Evolutionary conservation across 2,329 filamentous ascomycete genomes (phyloP).

Genomic region (Penicillium sclerotiorum): DNA sequence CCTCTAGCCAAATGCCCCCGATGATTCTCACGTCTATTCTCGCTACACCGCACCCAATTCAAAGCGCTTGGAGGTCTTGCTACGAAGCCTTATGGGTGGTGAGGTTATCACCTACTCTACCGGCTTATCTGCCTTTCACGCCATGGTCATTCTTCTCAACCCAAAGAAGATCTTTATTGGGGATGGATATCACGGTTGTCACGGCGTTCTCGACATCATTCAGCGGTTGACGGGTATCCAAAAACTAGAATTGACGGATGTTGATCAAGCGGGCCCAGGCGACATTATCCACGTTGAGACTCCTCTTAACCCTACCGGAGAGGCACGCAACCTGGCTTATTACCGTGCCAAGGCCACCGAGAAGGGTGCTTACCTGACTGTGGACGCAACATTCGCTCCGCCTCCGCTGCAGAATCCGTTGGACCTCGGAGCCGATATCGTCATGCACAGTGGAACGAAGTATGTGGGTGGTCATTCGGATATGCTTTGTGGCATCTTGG

Average conservation of each 20-base stretch:
- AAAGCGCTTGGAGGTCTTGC: slow-evolving; percentile 13
- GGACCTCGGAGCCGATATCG: slow-evolving; percentile 72
- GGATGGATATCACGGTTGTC: slow-evolving; percentile 88
- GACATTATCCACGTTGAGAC: slow-evolving; percentile 91
- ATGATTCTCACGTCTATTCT: slow-evolving; percentile 16
- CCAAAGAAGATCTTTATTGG: slow-evolving; percentile 80
- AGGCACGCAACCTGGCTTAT: slow-evolving; percentile 68
- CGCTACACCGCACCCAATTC: slow-evolving; percentile 17
- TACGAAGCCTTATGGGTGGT: slow-evolving; percentile 11
- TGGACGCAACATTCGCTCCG: slow-evolving; percentile 89
- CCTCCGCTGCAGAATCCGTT: slow-evolving; percentile 90
- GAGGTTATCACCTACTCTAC: slow-evolving; percentile 67
- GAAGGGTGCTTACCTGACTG: slow-evolving; percentile 71
- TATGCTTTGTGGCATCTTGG: slow-evolving; percentile 81
- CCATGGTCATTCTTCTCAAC: slow-evolving; percentile 75
- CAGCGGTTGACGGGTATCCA: slow-evolving; percentile 74
- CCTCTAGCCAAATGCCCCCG: slow-evolving; percentile 10
- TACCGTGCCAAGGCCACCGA: slow-evolving; percentile 72
- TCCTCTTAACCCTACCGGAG: slow-evolving; percentile 84
- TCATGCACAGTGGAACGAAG: slow-evolving; percentile 95
- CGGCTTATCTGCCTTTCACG: slow-evolving; percentile 85
- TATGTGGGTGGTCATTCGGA: slow-evolving; percentile 94
- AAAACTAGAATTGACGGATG: slow-evolving; percentile 71
- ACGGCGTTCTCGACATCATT: slow-evolving; percentile 75
- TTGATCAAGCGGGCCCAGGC: slow-evolving; percentile 67